These are phyloP conservation scores for Anaeromyces robustus DNA, from an alignment of 192 early-diverging fungal species.

Conservation along the genomic window DNA sequence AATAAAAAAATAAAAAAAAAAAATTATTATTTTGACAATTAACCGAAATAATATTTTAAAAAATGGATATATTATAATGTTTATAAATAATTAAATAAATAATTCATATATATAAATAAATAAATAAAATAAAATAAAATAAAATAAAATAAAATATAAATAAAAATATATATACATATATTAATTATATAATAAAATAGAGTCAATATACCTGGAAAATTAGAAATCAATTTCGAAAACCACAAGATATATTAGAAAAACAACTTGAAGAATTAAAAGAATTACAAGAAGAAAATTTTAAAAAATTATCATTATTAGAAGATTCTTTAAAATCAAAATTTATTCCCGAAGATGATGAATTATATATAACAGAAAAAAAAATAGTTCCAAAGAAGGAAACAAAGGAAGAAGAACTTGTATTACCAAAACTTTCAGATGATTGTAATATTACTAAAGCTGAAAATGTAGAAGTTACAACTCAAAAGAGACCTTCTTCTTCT, in stretches of 20 bases:
- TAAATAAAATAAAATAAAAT: too few species aligned
- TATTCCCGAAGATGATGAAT: not conserved
- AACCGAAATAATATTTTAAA: too few species aligned
- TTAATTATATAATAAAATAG: not conserved
- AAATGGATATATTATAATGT: too few species aligned
- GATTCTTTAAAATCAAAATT: not conserved
- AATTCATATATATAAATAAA: too few species aligned
- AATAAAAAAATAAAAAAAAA: too few species aligned
- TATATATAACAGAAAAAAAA: not conserved
- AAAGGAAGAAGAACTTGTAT: not conserved
- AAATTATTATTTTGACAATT: too few species aligned
- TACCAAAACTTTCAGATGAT: not conserved
- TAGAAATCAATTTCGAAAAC: not conserved
- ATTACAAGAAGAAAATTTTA: not conserved
- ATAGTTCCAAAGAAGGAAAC: too few species aligned
- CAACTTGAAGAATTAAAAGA: not conserved
- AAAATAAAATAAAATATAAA: too few species aligned
- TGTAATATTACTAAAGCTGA: not conserved
- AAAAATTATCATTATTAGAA: not conserved
- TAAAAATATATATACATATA: too few species aligned
- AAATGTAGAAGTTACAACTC: not conserved
- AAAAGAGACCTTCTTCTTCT: not conserved
- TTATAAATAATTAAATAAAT: too few species aligned
- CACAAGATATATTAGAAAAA: not conserved
- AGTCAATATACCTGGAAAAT: not conserved